Evolutionary conservation across 2,329 filamentous ascomycete species (phyloP).

Genomic region (Calcarisporium arbuscula): DNA sequence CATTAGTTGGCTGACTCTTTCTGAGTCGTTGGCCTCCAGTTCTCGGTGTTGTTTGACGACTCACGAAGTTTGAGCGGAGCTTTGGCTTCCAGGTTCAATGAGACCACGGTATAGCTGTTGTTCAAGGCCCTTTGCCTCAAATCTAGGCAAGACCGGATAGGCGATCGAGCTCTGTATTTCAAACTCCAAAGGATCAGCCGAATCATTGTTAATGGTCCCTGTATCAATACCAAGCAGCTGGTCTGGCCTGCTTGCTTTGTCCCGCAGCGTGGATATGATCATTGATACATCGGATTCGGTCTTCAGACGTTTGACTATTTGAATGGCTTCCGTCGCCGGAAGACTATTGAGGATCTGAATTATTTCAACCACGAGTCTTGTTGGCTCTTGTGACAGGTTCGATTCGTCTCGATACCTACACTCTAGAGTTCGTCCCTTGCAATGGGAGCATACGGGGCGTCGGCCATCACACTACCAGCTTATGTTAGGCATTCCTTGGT

Average conservation of each 20-base stretch:
- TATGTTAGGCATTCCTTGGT: no score
- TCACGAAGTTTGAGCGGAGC: neutral
- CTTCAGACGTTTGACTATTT: constrained; percentile 14
- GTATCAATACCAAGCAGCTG: neutral
- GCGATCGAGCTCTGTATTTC: constrained; percentile 4
- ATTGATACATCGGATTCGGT: constrained; percentile 14
- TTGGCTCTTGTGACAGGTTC: constrained; percentile 6
- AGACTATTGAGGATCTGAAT: constrained; percentile 18
- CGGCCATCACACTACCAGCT: constrained; percentile 15
- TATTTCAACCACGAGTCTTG: constrained; percentile 12
- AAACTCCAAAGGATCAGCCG: constrained; percentile 1
- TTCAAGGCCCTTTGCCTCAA: neutral
- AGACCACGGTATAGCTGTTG: no score
- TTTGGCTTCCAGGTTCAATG: no score
- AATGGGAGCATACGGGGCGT: constrained; percentile 14
- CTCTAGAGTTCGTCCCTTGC: constrained; percentile 6
- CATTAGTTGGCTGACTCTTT: neutral
- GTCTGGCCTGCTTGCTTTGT: no score
- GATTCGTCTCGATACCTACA: constrained; percentile 14
- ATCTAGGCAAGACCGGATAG: neutral
- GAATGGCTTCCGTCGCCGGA: constrained; percentile 12
- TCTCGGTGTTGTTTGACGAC: no score
- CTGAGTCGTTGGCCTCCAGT: no score
- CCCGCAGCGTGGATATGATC: constrained; percentile 15
- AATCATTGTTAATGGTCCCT: constrained; percentile 2